A percentile compares a stretch with the other conserved stretches of the same genome.
phyloP scores from a whole-genome alignment of 1,284 basidiomycete genomes.

The Malassezia caprae region DNA sequence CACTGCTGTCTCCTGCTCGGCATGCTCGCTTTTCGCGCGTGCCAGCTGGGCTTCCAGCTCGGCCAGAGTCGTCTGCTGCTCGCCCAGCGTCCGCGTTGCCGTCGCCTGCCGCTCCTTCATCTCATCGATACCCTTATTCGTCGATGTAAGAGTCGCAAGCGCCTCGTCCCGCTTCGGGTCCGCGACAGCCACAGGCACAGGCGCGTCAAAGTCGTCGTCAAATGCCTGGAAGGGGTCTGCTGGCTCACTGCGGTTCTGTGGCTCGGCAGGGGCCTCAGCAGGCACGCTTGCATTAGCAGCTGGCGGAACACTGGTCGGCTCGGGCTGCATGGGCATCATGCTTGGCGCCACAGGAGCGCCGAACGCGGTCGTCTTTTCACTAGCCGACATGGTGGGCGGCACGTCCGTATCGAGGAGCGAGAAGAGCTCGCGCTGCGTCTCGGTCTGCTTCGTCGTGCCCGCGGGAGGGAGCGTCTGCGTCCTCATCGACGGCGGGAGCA shows the following conservation, averaged over 20 bases:
- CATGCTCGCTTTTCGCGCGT: constrained; percentile 60
- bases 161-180: background rate
- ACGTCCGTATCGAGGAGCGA: constrained; percentile 60
- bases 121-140: constrained; percentile 29
- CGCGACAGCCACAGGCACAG: background rate
- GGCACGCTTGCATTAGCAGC: background rate
- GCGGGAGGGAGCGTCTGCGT: constrained; percentile 31
- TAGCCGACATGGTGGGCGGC: constrained; percentile 18
- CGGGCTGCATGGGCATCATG: background rate
- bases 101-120: constrained; percentile 24
- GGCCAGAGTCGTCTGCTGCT: constrained; percentile 24
- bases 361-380: background rate
- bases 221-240: constrained; percentile 6
- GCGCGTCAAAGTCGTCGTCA: constrained; percentile 11
- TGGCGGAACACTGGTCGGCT: background rate
- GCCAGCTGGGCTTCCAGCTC: constrained; percentile 43
- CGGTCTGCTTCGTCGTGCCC: constrained; percentile 23
- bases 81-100: constrained; percentile 25
- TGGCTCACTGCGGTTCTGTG: constrained; percentile 14
- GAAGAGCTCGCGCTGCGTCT: constrained; percentile 50
- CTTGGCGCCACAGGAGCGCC: constrained; percentile 3
- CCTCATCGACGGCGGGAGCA: constrained; percentile 73
- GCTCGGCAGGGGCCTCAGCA: background rate
- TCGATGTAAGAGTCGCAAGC: constrained; percentile 26
- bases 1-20: constrained; percentile 69